These are phyloP conservation scores for Trametes cingulata DNA, from an alignment of 768 basidiomycete genomes.

Conservation along the genomic window DNA sequence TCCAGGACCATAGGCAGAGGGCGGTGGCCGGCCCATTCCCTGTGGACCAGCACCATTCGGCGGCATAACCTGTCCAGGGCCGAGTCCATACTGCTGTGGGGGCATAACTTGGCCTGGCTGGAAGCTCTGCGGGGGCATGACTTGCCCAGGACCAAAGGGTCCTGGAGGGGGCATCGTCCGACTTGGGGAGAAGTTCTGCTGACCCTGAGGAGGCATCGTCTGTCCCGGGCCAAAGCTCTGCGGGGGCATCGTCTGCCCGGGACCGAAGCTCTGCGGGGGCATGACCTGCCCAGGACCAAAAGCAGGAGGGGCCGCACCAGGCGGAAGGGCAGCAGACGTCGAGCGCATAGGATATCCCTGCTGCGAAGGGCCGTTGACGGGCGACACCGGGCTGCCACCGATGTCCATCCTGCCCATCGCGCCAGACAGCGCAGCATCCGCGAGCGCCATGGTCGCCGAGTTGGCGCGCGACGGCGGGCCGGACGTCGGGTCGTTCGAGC, in stretches of 20 bases:
- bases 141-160: constrained; percentile 4
- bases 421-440: constrained; percentile 16
- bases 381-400: background rate
- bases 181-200: constrained; percentile 9
- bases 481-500: constrained; percentile 11
- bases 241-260: constrained; percentile 24
- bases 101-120: constrained; percentile 13
- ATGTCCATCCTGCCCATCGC: constrained; percentile 16
- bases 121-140: background rate
- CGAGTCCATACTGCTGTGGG: background rate
- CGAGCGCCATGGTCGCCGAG: constrained; percentile 19
- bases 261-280: constrained; percentile 21
- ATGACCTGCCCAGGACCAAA: constrained; percentile 34
- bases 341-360: constrained; percentile 25
- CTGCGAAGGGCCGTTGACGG: background rate
- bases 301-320: constrained; percentile 22
- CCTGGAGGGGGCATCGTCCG: constrained; percentile 24
- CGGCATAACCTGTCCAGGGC: background rate
- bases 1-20: constrained; percentile 14
- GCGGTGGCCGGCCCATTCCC: constrained; percentile 3
- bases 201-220: constrained; percentile 6
- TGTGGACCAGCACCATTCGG: constrained; percentile 1
- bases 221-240: background rate
- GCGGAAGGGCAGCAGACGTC: constrained; percentile 21
- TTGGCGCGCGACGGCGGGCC: constrained; percentile 16